Conservation (phyloP, 2,329 filamentous ascomycete genomes). For the Bipolaris cookei region DNA sequence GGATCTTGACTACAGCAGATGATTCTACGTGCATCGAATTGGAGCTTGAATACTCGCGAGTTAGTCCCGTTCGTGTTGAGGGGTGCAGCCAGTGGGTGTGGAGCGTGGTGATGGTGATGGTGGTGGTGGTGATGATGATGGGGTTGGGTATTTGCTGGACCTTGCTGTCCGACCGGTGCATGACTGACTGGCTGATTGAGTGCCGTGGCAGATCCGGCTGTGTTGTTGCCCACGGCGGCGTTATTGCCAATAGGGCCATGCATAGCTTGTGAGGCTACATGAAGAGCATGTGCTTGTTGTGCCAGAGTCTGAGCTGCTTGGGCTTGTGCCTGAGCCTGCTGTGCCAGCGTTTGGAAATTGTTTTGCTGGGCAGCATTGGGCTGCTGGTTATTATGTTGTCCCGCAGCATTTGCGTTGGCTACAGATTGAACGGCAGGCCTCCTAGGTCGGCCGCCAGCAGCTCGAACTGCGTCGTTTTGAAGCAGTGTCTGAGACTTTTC, state of each 20-base stretch:
- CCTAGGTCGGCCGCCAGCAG: constrained; percentile 54
- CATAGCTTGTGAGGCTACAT: constrained; percentile 41
- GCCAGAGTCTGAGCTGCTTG: constrained; percentile 44
- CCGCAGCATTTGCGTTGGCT: constrained; percentile 25
- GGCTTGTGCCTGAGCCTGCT: constrained; percentile 48
- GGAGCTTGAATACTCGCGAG: constrained; percentile 87
- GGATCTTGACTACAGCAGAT: constrained; percentile 93
- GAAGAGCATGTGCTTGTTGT: constrained; percentile 46
- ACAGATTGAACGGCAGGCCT: constrained; percentile 33
- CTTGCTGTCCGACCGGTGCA: constrained; percentile 25
- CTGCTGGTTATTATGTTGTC: constrained; percentile 27
- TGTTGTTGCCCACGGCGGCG: constrained; percentile 2
- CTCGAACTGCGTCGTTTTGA: constrained; percentile 70
- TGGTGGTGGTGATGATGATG: constrained; percentile 29
- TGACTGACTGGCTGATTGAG: constrained; percentile 17
- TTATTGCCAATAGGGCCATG: constrained; percentile 27
- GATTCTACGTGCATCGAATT: constrained; percentile 92
- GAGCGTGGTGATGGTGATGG: constrained; percentile 44
- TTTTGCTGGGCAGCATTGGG: constrained; percentile 26
- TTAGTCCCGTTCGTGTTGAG: constrained; percentile 49
- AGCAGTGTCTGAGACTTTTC: constrained; percentile 74
- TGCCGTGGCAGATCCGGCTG: constrained; percentile 11
- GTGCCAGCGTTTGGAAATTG: constrained; percentile 44
- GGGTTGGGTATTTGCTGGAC: constrained; percentile 20
- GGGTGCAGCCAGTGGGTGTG: constrained; percentile 33